Percentiles rank a stretch among this genome's conserved stretches.
These are phyloP conservation scores for Naganishia liquefaciens DNA, from an alignment of 1,284 basidiomycete species.

Conservation along the genomic window DNA sequence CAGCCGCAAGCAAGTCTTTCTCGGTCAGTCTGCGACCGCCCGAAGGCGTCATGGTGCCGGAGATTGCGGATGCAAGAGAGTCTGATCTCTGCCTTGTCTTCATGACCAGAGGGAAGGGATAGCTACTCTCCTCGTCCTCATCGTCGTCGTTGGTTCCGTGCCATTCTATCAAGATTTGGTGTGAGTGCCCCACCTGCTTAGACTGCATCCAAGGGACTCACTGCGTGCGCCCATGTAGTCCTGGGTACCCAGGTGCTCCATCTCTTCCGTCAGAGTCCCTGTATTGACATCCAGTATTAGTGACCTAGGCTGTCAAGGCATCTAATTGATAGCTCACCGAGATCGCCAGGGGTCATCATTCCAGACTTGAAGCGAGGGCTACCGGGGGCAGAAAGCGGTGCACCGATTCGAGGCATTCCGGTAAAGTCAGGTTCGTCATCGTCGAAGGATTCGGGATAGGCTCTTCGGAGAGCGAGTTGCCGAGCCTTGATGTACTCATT, in stretches of 20 bases:
- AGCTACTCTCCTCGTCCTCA: conserved; percentile 86
- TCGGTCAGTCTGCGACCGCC: conserved; percentile 78
- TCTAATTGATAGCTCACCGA: conserved; percentile 8
- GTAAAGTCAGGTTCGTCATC: conserved; percentile 65
- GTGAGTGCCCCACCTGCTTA: conserved; percentile 8
- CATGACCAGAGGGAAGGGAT: conserved; percentile 90
- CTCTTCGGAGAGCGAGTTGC: conserved; percentile 85
- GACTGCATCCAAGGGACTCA: conserved; percentile 58
- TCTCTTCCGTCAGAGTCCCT: conserved; percentile 84
- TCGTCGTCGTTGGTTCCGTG: conserved; percentile 52
- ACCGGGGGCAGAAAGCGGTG: conserved; percentile 78
- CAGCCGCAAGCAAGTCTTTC: conserved; percentile 75
- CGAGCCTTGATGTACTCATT: conserved; percentile 95
- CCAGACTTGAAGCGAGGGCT: conserved; percentile 77
- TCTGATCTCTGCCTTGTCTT: conserved; percentile 84
- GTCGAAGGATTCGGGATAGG: conserved; percentile 91
- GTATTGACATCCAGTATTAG: not conserved
- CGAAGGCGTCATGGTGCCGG: conserved; percentile 84
- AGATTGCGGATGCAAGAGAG: conserved; percentile 66
- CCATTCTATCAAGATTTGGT: conserved; percentile 43
- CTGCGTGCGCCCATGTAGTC: conserved; percentile 77
- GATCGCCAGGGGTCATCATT: conserved; percentile 56
- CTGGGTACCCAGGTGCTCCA: conserved; percentile 80
- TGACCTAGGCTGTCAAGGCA: not conserved
- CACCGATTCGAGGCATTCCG: conserved; percentile 65